Evolutionary conservation across 2,329 filamentous ascomycete genomes (phyloP).

Genomic region (Trichoderma semiorbis): DNA sequence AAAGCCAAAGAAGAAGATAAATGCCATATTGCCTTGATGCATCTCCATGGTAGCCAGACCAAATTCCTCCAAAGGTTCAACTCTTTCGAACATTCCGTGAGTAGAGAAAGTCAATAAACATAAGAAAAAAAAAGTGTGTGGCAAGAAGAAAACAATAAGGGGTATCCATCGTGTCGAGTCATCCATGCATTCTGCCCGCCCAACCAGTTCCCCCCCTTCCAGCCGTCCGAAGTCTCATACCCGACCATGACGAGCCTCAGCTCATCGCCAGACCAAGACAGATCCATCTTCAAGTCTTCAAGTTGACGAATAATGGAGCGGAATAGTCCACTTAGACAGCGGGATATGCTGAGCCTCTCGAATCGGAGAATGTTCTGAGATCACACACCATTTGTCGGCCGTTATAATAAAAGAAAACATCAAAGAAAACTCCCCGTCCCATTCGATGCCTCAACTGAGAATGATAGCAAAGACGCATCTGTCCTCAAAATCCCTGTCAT

Average conservation of each 20-base stretch:
- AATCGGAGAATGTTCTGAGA: background rate
- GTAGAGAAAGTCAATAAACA: slow-evolving; percentile 21
- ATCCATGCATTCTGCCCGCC: slow-evolving; percentile 44
- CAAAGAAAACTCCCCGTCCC: slow-evolving; percentile 18
- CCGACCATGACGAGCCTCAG: slow-evolving; percentile 27
- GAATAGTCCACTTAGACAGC: background rate
- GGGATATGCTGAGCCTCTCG: background rate
- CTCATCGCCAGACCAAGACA: slow-evolving; percentile 37
- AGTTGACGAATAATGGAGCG: background rate
- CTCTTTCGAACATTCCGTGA: slow-evolving; percentile 12
- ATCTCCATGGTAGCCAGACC: slow-evolving; percentile 26
- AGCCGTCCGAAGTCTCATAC: slow-evolving; percentile 20
- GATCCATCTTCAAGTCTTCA: background rate
- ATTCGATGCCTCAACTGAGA: slow-evolving; percentile 12
- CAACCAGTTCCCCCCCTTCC: slow-evolving; percentile 30
- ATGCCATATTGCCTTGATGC: slow-evolving; percentile 14
- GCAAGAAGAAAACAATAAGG: slow-evolving; percentile 32
- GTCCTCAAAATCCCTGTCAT: slow-evolving; percentile 21
- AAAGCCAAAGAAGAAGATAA: background rate
- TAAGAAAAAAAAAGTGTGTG: slow-evolving; percentile 23
- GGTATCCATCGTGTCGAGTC: slow-evolving; percentile 46
- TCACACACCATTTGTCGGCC: slow-evolving; percentile 17
- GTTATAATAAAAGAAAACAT: slow-evolving; percentile 6
- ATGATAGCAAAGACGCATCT: slow-evolving; percentile 12
- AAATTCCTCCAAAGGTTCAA: slow-evolving; percentile 6